Evolutionary conservation across 2,329 filamentous ascomycete species (phyloP), one percentile per base, ranked within the genome.

Genomic region (Hortaea werneckii): DNA sequence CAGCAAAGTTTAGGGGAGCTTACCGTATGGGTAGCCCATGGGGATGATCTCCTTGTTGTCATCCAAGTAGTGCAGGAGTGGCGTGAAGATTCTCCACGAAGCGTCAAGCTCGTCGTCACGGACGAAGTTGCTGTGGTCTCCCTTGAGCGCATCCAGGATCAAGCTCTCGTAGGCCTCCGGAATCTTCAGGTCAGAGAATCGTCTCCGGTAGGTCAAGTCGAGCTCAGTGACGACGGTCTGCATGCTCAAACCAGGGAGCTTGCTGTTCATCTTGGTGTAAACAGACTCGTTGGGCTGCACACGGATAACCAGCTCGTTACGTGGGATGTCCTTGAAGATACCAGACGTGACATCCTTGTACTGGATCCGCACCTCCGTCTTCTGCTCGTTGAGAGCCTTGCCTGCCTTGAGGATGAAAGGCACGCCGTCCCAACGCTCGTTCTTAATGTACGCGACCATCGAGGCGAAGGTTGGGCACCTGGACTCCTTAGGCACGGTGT

Each of bases 191-290:
- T 98, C 92, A 12, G 92, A 96, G 81, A 98, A 98, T 58, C 94
- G 85, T 68, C 92, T 83, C 65, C 94, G 82, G 77, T 98, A 98
- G 54, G 94, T 98, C 57, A 98, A 80, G 65, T 98, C 92, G 50
- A 98, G 85, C 74, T 98, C 92, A 50, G 92, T 98, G 58, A 95
- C 87, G 35, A 96, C 92, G 9, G 92, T 98, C 77, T 98, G 92
- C 89, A 96, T 98, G 75, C 88, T 96, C 61, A 98, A 76, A 60
- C 92, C 92, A 13, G 92, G 94, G 49, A 98, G 77, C 78, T 98
- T 98, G 29, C 90, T 96, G 83, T 98, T 98, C 92, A 98, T 98
- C 82, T 98, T 98, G 70, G 96, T 94, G 74, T 98, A 98, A 57
- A 98, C 89, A 65, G 87, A 94, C 78, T 98, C 92, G 74, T 98